Percentiles rank a stretch among this genome's conserved stretches.
Evolutionary conservation across 371 early-diverging fungal genomes (phyloP).

Genomic region (Rhizopus stolonifer): DNA sequence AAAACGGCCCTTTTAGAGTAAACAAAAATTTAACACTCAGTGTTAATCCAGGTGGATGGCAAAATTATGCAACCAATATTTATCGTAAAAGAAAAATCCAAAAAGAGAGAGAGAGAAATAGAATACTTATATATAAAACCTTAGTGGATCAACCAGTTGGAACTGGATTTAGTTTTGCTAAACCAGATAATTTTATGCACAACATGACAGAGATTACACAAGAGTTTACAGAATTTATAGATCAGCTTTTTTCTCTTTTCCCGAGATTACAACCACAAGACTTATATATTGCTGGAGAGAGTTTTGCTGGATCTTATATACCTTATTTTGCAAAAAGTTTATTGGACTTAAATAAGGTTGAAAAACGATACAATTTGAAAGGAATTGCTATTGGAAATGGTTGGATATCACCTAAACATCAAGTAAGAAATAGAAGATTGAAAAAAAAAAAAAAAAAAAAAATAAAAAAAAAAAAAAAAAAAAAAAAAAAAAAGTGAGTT

Average conservation of each 20-base stretch:
- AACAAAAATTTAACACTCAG: conserved; percentile 47
- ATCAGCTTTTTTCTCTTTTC: conserved; percentile 61
- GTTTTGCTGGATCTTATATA: conserved; percentile 85
- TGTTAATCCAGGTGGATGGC: conserved; percentile 67
- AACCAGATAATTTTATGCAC: conserved; percentile 35
- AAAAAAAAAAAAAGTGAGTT: too few species aligned
- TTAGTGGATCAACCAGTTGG: conserved; percentile 87
- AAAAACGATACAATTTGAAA: conserved; percentile 53
- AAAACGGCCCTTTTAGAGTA: conserved; percentile 76
- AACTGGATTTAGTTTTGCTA: conserved; percentile 74
- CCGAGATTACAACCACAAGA: conserved; percentile 54
- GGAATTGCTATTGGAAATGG: conserved; percentile 85
- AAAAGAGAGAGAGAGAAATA: background rate
- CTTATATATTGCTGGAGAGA: conserved; percentile 84
- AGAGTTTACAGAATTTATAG: conserved; percentile 63
- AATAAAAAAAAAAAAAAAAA: too few species aligned
- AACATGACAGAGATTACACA: conserved; percentile 48
- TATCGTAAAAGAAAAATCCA: conserved; percentile 55
- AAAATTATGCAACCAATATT: conserved; percentile 67
- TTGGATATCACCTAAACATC: conserved; percentile 81
- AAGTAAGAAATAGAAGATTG: conserved; percentile 50
- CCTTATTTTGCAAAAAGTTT: conserved; percentile 73
- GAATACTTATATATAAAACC: background rate
- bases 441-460: too few species aligned
- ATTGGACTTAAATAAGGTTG: conserved; percentile 49